Evolutionary conservation across 106 monocot genomes (phyloP).

Genomic region (Dendrobium officinale): DNA sequence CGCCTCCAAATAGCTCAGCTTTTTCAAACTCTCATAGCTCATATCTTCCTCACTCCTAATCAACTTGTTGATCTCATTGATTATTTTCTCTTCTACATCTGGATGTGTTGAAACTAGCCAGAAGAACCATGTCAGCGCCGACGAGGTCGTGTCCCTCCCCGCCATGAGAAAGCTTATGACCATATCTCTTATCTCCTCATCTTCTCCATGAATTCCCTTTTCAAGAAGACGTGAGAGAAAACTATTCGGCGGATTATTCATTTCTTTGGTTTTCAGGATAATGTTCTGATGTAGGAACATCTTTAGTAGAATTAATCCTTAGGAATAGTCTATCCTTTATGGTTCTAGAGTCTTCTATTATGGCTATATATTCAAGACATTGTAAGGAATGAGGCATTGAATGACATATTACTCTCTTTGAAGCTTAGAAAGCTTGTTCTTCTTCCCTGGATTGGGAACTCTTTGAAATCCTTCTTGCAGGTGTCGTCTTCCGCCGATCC

Average conservation of each 20-base stretch:
- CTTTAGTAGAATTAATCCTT: too few species aligned
- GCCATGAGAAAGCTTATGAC: slow-evolving; percentile 76
- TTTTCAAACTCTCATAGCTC: not conserved
- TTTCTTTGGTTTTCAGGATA: not conserved
- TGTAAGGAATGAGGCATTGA: too few species aligned
- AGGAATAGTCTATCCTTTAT: too few species aligned
- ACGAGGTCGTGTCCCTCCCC: slow-evolving; percentile 56
- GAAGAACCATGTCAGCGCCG: slow-evolving; percentile 76
- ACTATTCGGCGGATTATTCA: too few species aligned
- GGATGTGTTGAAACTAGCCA: slow-evolving; percentile 37
- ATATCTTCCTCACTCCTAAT: not conserved
- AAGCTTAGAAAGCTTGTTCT: too few species aligned
- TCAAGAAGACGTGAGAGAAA: not conserved
- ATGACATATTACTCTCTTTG: too few species aligned
- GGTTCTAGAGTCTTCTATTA: too few species aligned
- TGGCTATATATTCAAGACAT: too few species aligned
- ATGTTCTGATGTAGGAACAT: too few species aligned
- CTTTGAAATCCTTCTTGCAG: too few species aligned
- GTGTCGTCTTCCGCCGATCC: too few species aligned
- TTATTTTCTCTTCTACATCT: slow-evolving; percentile 19
- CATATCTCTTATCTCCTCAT: slow-evolving; percentile 47
- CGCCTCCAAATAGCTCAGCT: not conserved
- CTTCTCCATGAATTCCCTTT: slow-evolving; percentile 9
- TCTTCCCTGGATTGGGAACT: too few species aligned
- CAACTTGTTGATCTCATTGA: slow-evolving; percentile 9